Evolutionary conservation across 805 yeast genomes (phyloP).

Genomic region (Saccharomycopsis microspora): DNA sequence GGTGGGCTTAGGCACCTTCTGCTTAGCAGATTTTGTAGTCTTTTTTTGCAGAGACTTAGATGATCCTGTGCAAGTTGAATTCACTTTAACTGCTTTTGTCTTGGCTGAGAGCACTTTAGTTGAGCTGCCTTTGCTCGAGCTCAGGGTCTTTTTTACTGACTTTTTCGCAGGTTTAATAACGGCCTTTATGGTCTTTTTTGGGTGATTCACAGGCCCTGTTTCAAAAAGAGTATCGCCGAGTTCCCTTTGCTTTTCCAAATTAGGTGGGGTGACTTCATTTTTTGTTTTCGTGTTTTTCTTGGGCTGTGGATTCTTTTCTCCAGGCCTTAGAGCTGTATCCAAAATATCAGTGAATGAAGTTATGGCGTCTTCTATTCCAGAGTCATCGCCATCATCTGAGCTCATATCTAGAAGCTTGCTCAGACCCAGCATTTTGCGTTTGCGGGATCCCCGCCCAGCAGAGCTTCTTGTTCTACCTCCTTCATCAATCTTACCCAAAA

Average conservation of each 20-base stretch:
- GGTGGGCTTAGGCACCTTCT: no score
- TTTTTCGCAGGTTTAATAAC: background rate
- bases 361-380: conserved; percentile 2
- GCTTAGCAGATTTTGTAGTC: no score
- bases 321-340: no score
- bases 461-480: background rate
- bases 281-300: no score
- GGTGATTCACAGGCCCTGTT: background rate
- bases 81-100: background rate
- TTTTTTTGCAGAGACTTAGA: no score
- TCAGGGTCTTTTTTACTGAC: background rate
- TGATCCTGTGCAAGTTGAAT: no score
- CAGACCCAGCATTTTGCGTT: background rate
- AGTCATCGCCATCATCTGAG: conserved; percentile 10
- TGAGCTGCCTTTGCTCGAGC: background rate
- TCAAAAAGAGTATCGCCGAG: no score
- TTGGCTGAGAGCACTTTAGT: background rate
- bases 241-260: no score
- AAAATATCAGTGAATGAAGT: background rate
- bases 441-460: no score
- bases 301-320: no score
- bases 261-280: no score
- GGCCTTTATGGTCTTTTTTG: background rate
- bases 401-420: conserved; percentile 11
- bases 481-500: background rate